These are phyloP conservation scores for Glycyrrhiza uralensis DNA, from an alignment of 306 rosid genomes.

Conservation along the genomic window DNA sequence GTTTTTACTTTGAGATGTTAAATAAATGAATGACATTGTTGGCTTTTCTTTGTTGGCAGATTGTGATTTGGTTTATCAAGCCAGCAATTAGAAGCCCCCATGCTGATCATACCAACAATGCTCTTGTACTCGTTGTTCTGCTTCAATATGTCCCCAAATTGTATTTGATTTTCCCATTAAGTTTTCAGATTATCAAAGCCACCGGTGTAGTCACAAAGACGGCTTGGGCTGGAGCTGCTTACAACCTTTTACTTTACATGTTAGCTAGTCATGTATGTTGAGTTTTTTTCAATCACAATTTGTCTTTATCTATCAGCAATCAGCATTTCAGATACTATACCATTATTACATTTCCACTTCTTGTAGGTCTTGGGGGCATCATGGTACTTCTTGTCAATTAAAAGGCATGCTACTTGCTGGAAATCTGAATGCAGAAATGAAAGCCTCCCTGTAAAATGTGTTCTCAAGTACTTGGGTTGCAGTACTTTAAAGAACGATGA, in stretches of 20 bases:
- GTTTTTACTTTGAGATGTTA: too few species aligned
- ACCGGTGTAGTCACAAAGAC: constrained; percentile 85
- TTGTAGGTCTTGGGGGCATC: constrained; percentile 82
- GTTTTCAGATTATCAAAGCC: constrained; percentile 86
- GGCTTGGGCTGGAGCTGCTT: constrained; percentile 99
- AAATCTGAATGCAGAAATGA: constrained; percentile 68
- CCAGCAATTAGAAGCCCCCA: constrained; percentile 79
- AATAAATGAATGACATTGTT: constrained; percentile 23
- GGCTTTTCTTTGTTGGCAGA: constrained; percentile 47
- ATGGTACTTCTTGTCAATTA: constrained; percentile 83
- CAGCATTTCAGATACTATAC: not conserved
- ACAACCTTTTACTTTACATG: constrained; percentile 87
- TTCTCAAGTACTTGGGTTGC: constrained; percentile 61
- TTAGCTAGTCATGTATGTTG: constrained; percentile 86
- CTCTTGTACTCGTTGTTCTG: constrained; percentile 75
- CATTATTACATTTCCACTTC: constrained; percentile 13
- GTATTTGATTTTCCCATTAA: constrained; percentile 80
- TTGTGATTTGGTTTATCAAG: constrained; percentile 81
- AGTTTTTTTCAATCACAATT: not conserved
- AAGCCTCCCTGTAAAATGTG: constrained; percentile 45
- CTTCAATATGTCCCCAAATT: constrained; percentile 84
- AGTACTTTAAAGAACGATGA: constrained; percentile 32
- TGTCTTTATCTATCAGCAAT: constrained; percentile 3
- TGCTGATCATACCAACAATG: constrained; percentile 68
- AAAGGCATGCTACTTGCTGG: constrained; percentile 81